phyloP scores from a whole-genome alignment of 2,329 filamentous ascomycete genomes.

The Gaeumannomyces sp. region DNA sequence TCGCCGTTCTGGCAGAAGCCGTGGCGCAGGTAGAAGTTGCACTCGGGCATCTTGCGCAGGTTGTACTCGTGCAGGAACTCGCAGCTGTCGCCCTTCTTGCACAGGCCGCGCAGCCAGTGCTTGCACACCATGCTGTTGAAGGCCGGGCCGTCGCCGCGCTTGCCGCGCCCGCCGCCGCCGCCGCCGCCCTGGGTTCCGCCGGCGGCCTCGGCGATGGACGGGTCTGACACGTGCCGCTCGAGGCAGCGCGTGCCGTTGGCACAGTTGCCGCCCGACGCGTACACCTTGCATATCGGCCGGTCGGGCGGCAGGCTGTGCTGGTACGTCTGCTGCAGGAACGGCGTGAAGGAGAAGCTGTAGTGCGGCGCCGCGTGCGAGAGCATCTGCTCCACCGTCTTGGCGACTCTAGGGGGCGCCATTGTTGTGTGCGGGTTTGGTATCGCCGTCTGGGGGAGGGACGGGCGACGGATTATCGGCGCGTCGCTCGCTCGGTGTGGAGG shows the following conservation, averaged over 20 bases:
- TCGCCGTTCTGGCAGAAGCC: conserved; percentile 96
- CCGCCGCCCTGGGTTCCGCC: conserved; percentile 18
- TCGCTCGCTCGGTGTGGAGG: neutral
- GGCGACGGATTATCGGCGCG: neutral
- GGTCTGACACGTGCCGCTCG: conserved; percentile 62
- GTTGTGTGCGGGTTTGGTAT: neutral
- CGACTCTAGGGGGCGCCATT: conserved; percentile 4
- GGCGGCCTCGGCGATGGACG: conserved; percentile 20
- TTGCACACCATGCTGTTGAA: conserved; percentile 91
- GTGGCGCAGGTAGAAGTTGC: conserved; percentile 90
- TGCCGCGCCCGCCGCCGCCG: conserved; percentile 24
- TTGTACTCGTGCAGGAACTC: conserved; percentile 99
- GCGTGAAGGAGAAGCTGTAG: conserved; percentile 76
- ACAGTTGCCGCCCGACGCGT: conserved; percentile 71
- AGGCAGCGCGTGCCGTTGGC: conserved; percentile 78
- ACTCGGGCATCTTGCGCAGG: conserved; percentile 95
- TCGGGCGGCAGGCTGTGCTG: conserved; percentile 76
- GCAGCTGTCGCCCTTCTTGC: conserved; percentile 95
- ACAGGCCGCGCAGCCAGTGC: conserved; percentile 94
- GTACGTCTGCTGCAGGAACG: conserved; percentile 77
- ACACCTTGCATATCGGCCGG: conserved; percentile 79
- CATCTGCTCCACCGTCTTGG: conserved; percentile 36
- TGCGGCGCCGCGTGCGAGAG: conserved; percentile 48
- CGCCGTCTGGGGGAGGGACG: too few relatives aligned
- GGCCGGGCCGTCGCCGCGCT: conserved; percentile 34